Evolutionary conservation across 768 basidiomycete genomes (phyloP), one percentile per base, ranked within the genome.

Genomic region (Nidularia sp.): DNA sequence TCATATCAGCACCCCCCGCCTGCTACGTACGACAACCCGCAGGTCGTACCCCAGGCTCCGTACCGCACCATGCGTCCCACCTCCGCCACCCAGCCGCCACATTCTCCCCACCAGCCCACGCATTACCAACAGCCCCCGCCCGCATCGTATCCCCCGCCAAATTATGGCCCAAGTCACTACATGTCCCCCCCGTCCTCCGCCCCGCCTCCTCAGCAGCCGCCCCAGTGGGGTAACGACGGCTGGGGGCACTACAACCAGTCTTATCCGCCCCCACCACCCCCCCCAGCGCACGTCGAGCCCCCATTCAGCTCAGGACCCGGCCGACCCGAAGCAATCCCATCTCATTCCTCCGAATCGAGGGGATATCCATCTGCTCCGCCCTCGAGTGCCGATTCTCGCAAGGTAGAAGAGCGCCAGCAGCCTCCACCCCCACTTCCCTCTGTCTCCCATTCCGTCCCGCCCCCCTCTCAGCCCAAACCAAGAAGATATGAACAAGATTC

Each of bases 221-320:
- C 56, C 22, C 75, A 74, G 48, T 74, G 76, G 73, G 62, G 71
- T 15, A 60, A 62, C 31, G 77, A 78, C 18, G 59, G 62, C 10
- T 75, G 77, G 76, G 55, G 63, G 2, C 57, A 70, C 34, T 66
- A 66, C 53, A 60, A 54, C 48, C 70, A 67, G 55, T 66, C 62
- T 48, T 58, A 66, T 47, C 70, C 65, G 44, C 70, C 63, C 32
- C 72, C 70, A 43, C 55, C 68, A 0, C 66, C 65, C 52, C 70
- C 60, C 50, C 35, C 46, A 10, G 18, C 49, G 12, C n/a, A 35
- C 25, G 55, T 47, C n/a, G 70, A 75, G 41, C 62, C 66, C 54
- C 55, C 71, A 9, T 75, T 70, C 51, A 31, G 57, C 18, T 62
- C 72, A 32, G 61, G 64, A 31, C 61, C 70, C 6, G 57, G 64